These are phyloP conservation scores for Cocos nucifera DNA, from an alignment of 176 grass and related monocot species.

Conservation along the genomic window DNA sequence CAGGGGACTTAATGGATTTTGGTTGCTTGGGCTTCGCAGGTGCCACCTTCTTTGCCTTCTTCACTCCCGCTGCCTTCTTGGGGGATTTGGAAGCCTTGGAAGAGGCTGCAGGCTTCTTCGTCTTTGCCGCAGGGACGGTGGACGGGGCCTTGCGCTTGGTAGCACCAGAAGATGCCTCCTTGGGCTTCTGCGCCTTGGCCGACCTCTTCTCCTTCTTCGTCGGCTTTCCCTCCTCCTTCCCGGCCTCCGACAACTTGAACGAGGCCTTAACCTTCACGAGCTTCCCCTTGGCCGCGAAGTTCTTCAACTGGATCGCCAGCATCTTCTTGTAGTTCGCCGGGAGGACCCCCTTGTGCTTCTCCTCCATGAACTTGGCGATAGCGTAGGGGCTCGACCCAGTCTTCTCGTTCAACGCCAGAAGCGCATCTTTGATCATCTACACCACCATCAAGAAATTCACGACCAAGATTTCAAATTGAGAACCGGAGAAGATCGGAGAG, in stretches of 20 bases:
- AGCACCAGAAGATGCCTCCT: too few species aligned
- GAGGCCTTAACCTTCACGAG: slow-evolving; percentile 79
- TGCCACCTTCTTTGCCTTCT: slow-evolving; percentile 47
- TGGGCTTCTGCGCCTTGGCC: too few species aligned
- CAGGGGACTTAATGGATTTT: slow-evolving; percentile 35
- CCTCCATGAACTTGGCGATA: slow-evolving; percentile 72
- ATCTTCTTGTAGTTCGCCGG: slow-evolving; percentile 77
- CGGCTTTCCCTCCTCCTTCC: slow-evolving; percentile 5
- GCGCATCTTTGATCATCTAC: slow-evolving; percentile 95
- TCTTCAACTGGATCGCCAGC: slow-evolving; percentile 65
- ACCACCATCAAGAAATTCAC: neutral
- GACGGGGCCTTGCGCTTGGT: too few species aligned
- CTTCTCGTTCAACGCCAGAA: slow-evolving; percentile 44
- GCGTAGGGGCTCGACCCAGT: slow-evolving; percentile 58
- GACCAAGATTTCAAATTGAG: too few species aligned
- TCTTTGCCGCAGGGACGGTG: too few species aligned
- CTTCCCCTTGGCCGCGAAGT: slow-evolving; percentile 60
- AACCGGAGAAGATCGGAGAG: neutral
- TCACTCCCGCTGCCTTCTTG: slow-evolving; percentile 22
- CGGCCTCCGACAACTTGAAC: slow-evolving; percentile 43
- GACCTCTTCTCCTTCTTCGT: neutral
- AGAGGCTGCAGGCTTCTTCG: too few species aligned
- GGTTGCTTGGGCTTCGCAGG: slow-evolving; percentile 44
- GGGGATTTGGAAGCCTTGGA: too few species aligned
- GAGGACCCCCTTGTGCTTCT: slow-evolving; percentile 57